phyloP scores from a whole-genome alignment of 306 rosid genomes.

The Malus asiatica region DNA sequence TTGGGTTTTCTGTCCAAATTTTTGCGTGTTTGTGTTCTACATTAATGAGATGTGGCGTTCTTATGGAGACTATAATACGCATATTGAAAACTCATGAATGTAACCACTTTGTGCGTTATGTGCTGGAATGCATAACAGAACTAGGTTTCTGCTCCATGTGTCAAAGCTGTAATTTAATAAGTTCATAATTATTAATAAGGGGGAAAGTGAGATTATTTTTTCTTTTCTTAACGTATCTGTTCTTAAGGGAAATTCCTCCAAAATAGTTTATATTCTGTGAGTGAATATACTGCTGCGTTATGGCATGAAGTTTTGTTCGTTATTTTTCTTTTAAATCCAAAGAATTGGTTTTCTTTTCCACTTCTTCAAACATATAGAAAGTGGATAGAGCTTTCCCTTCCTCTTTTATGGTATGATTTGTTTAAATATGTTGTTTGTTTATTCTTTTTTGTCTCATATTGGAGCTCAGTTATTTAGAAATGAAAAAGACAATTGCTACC shows the following conservation, averaged over 20 bases:
- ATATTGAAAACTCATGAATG: constrained; percentile 4
- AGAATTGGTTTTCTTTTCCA: not conserved
- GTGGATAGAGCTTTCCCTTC: not conserved
- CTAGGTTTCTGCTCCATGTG: not conserved
- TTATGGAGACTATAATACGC: not conserved
- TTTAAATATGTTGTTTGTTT: constrained; percentile 3
- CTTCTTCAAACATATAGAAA: not conserved
- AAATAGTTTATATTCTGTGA: not conserved
- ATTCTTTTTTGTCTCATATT: constrained; percentile 33
- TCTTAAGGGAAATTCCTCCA: constrained; percentile 5
- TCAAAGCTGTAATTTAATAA: not conserved
- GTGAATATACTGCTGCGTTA: not conserved
- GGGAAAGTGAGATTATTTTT: too few species aligned
- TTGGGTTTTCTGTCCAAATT: not conserved
- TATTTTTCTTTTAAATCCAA: not conserved
- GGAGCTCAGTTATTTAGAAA: constrained; percentile 47
- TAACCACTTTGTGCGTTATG: constrained; percentile 3
- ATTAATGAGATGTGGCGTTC: not conserved
- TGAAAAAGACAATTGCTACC: constrained; percentile 69
- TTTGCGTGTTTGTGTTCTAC: constrained; percentile 6
- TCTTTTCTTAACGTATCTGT: not conserved
- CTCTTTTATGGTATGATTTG: not conserved
- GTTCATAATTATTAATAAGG: not conserved
- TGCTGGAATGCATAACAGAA: not conserved
- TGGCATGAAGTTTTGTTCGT: not conserved